phyloP scores from a whole-genome alignment of 345 rosid genomes.

The Salix brachista region DNA sequence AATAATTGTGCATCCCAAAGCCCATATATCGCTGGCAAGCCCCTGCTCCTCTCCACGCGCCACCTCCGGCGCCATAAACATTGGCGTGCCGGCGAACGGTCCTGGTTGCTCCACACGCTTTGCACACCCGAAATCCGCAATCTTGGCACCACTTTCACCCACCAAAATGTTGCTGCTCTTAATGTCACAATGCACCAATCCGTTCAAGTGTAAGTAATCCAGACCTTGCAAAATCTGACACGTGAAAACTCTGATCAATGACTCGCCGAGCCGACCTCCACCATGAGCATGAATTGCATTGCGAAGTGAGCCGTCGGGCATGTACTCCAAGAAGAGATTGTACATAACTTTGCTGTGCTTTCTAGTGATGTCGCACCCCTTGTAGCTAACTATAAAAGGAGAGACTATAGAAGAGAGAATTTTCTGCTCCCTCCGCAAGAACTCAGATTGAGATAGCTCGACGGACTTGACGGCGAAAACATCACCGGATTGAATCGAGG shows the following conservation, averaged over 20 bases:
- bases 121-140: constrained; percentile 78
- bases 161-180: constrained; percentile 61
- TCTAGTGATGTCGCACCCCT: constrained; percentile 45
- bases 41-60: constrained; percentile 82
- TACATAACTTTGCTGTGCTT: constrained; percentile 35
- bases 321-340: constrained; percentile 68
- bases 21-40: constrained; percentile 57
- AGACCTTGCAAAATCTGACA: constrained; percentile 54
- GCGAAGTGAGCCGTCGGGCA: constrained; percentile 48
- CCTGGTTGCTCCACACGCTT: constrained; percentile 31
- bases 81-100: constrained; percentile 54
- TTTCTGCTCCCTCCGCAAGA: constrained; percentile 51
- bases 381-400: constrained; percentile 51
- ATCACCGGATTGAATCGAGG: constrained; percentile 30
- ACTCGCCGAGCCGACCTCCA: constrained; percentile 44
- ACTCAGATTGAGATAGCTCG: constrained; percentile 40
- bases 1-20: constrained; percentile 67
- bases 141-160: constrained; percentile 43
- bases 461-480: constrained; percentile 61
- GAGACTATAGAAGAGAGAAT: constrained; percentile 49
- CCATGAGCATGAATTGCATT: constrained; percentile 31
- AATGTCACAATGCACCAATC: constrained; percentile 73
- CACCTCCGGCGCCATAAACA: constrained; percentile 82
- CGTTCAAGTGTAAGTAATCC: constrained; percentile 51
- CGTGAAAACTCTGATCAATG: constrained; percentile 38